Evolutionary conservation across 768 basidiomycete species (phyloP).

Genomic region (Podaxis sp.): DNA sequence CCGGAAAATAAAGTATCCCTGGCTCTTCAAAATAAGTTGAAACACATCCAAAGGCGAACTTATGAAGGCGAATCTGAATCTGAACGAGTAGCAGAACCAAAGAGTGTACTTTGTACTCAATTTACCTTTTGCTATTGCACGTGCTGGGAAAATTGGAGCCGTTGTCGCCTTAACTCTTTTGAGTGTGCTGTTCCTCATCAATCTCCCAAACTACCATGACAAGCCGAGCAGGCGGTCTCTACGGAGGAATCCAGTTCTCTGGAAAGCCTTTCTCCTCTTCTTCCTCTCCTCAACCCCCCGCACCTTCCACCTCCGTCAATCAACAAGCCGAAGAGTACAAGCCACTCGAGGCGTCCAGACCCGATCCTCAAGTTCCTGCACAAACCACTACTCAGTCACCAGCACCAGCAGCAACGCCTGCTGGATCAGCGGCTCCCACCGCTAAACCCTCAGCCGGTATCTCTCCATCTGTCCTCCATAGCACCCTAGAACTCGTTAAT

Average conservation of each 20-base stretch:
- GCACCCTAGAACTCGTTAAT: constrained; percentile 54
- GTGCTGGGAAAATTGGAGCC: constrained; percentile 11
- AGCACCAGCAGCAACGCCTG: constrained; percentile 25
- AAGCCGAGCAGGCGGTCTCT: constrained; percentile 79
- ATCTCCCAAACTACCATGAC: constrained; percentile 51
- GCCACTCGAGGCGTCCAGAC: constrained; percentile 24
- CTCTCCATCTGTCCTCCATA: constrained; percentile 50
- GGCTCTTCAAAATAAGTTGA: constrained; percentile 2
- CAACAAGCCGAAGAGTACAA: constrained; percentile 14
- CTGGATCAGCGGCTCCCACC: constrained; percentile 19
- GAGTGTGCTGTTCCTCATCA: constrained; percentile 9
- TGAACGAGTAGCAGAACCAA: not conserved
- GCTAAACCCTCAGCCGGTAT: constrained; percentile 60
- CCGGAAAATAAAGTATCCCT: constrained; percentile 27
- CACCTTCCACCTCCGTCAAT: constrained; percentile 17
- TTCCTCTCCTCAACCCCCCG: constrained; percentile 21
- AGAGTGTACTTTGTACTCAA: not conserved
- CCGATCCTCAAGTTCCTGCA: constrained; percentile 19
- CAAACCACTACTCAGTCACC: constrained; percentile 25
- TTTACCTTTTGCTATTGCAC: not conserved
- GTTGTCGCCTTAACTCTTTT: not conserved
- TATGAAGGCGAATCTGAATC: not conserved
- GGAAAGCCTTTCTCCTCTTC: constrained; percentile 54
- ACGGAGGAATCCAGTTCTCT: constrained; percentile 86
- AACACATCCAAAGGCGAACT: not conserved